Conservation (phyloP, 2,329 filamentous ascomycete genomes). For the Rhexocercosporidium sp. region DNA sequence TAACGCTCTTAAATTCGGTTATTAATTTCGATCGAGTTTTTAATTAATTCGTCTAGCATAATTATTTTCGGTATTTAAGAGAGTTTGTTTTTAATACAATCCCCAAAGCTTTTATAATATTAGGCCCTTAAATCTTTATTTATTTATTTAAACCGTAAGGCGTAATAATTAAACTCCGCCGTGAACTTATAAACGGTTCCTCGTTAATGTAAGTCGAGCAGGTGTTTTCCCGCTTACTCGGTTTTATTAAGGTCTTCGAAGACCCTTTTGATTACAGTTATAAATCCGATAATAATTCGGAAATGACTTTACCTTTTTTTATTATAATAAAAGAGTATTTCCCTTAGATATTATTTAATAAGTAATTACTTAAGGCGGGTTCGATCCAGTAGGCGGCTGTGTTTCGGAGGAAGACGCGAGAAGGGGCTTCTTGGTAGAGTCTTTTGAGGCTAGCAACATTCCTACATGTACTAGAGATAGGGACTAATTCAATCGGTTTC, state of each 20-base stretch:
- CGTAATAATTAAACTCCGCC: neutral
- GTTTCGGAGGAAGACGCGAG: slow-evolving; percentile 2
- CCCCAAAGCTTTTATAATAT: neutral
- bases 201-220: neutral
- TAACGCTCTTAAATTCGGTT: neutral
- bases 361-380: no score
- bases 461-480: neutral
- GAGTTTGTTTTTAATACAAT: neutral
- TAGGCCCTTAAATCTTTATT: neutral
- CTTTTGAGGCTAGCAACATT: neutral
- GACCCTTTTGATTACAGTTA: neutral
- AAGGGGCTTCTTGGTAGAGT: slow-evolving; percentile 11
- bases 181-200: neutral
- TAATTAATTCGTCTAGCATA: neutral
- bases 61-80: neutral
- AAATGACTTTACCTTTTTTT: no score
- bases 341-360: no score
- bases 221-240: neutral
- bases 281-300: no score
- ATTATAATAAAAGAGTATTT: no score
- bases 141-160: neutral
- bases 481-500: neutral
- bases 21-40: neutral
- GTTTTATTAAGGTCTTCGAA: neutral
- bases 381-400: no score